Percentiles rank a stretch among this genome's conserved stretches.
These are phyloP conservation scores for Platanthera zijinensis DNA, from an alignment of 106 monocot genomes.

Conservation along the genomic window DNA sequence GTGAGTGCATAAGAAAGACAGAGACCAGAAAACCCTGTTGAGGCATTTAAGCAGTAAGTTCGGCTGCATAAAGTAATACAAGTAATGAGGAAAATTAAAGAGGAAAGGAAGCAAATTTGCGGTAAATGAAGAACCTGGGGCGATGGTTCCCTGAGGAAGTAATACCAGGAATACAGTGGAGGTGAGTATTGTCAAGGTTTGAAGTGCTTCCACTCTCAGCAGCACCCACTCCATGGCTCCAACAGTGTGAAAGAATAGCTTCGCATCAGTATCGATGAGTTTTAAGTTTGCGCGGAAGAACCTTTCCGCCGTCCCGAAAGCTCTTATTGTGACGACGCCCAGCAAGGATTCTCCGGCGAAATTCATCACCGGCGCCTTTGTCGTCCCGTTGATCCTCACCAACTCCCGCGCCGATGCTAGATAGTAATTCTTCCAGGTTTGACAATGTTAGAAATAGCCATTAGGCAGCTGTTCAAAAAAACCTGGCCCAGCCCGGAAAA, in stretches of 20 bases:
- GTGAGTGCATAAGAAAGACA: conserved; percentile 65
- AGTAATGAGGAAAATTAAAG: neutral
- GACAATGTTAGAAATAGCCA: neutral
- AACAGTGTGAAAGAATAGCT: conserved; percentile 53
- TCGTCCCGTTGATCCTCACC: conserved; percentile 77
- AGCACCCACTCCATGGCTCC: conserved; percentile 66
- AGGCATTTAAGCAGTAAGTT: neutral
- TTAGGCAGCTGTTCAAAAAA: neutral
- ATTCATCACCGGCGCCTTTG: conserved; percentile 74
- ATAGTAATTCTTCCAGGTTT: conserved; percentile 46
- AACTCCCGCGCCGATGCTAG: conserved; percentile 62
- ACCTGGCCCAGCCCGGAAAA: no score
- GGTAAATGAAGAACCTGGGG: conserved; percentile 29
- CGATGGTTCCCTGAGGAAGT: conserved; percentile 32
- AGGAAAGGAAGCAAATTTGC: neutral
- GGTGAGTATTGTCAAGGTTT: conserved; percentile 41
- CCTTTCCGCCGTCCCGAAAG: conserved; percentile 29
- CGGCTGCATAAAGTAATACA: neutral
- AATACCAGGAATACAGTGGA: conserved; percentile 44
- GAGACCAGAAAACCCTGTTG: conserved; percentile 56
- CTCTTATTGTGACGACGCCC: conserved; percentile 58
- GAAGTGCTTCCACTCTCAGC: conserved; percentile 50
- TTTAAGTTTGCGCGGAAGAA: conserved; percentile 46
- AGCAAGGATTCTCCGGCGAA: conserved; percentile 49
- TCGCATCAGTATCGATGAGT: conserved; percentile 60